These are phyloP conservation scores for Cokeromyces recurvatus DNA, from an alignment of 371 early-diverging fungal genomes.

Conservation along the genomic window DNA sequence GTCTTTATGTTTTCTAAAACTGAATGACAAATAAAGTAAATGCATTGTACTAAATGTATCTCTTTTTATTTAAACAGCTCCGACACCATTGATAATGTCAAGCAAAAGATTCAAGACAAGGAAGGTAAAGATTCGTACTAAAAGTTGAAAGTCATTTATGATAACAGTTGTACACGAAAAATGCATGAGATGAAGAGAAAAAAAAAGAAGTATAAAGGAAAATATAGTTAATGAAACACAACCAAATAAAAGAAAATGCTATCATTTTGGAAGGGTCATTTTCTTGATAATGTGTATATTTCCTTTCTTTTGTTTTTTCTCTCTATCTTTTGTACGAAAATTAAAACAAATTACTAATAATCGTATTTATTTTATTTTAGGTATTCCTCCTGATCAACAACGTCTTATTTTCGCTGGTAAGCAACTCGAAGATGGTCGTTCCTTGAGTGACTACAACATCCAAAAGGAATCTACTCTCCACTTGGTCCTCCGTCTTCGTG, in stretches of 20 bases:
- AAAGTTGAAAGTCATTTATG: not conserved
- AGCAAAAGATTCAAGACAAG: slow-evolving; percentile 97
- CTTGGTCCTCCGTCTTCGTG: slow-evolving; percentile 95
- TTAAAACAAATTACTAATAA: no score
- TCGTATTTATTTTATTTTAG: slow-evolving; percentile 22
- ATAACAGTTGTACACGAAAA: no score
- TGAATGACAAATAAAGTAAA: no score
- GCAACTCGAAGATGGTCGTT: slow-evolving; percentile 97
- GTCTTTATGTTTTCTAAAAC: no score
- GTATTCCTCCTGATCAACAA: slow-evolving; percentile 99
- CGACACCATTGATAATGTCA: slow-evolving; percentile 69
- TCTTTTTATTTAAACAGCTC: slow-evolving; percentile 34
- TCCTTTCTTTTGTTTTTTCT: no score
- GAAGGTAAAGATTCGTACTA: slow-evolving; percentile 49
- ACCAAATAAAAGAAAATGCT: no score
- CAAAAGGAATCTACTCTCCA: slow-evolving; percentile 96
- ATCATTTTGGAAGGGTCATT: not conserved
- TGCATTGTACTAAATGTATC: no score
- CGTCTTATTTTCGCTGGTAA: slow-evolving; percentile 99
- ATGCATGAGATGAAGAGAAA: not conserved
- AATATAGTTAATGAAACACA: no score
- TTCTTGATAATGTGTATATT: no score
- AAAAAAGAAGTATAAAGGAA: not conserved
- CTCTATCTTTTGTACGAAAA: no score
- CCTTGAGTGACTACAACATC: slow-evolving; percentile 79